Conservation (phyloP, 1,284 basidiomycete species). For the Sanghuangporus weigelae region DNA sequence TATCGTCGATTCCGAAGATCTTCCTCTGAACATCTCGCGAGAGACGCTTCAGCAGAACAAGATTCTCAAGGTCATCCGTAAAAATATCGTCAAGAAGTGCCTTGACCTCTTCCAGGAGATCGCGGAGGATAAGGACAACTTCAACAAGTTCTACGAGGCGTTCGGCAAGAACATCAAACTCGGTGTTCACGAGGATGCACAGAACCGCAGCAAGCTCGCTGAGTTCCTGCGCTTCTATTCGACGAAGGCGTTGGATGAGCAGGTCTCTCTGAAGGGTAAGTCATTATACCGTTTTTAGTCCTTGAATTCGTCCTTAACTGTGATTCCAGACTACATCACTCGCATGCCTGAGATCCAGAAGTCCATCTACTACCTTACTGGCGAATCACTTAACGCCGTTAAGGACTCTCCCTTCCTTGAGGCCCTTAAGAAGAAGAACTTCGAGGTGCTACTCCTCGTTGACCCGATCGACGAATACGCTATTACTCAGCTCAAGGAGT, state of each 20-base stretch:
- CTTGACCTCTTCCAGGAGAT: conserved; percentile 95
- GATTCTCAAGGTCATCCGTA: conserved; percentile 99
- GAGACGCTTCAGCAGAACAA: conserved; percentile 99
- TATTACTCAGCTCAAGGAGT: conserved; percentile 98
- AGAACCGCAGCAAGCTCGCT: conserved; percentile 99
- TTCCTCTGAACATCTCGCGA: conserved; percentile 99
- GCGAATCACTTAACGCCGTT: conserved; percentile 91
- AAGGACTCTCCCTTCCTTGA: conserved; percentile 98
- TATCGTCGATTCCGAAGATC: conserved; percentile 99
- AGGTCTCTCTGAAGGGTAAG: conserved; percentile 89
- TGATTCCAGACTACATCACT: conserved; percentile 87
- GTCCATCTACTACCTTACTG: conserved; percentile 99
- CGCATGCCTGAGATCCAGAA: conserved; percentile 99
- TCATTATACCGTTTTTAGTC: conserved; percentile 9
- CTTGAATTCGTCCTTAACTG: conserved; percentile 11
- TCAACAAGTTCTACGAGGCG: conserved; percentile 93
- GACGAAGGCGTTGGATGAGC: conserved; percentile 92
- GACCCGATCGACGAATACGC: conserved; percentile 99
- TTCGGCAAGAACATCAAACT: conserved; percentile 99
- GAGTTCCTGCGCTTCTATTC: conserved; percentile 99
- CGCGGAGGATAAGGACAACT: conserved; percentile 99
- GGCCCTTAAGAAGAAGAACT: conserved; percentile 99
- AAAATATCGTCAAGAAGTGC: conserved; percentile 98
- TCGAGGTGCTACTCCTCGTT: conserved; percentile 95
- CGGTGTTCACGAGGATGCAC: conserved; percentile 98